Base-by-base conservation (phyloP, 78 protist genomes). In the Emiliania huxleyi region DNA sequence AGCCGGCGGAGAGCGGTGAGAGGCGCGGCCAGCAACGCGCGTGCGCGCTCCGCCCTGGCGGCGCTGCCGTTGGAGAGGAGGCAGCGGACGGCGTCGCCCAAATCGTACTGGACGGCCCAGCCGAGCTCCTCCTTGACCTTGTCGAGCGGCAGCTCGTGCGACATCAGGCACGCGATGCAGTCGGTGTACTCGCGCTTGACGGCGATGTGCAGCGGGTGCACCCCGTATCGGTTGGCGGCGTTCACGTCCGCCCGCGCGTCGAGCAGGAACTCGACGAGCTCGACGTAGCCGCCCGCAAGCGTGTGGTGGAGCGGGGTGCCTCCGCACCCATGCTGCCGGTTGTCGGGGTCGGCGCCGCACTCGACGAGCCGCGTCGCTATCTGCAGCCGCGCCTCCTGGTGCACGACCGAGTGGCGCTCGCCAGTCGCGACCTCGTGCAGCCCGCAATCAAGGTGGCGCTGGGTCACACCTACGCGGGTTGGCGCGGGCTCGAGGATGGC, bases 391-490 rank as follows among this genome's bases (percentile, higher is more conserved):
- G 85, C 44, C 35, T 19, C 8, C 4, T 22, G 48, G 85, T 40
- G 46, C 33, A 0, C 22, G 29, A 22, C 35, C 25, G 29, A 22
- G 19, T 40, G 33, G 49, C 85, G 42, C 21, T 77, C 85, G 85
- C 85, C 85, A 22, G 46, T 19, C 35, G 85, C 85, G 29, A 77
- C 85, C 85, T 77, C 85, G 85, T 77, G 85, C 85, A 77, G 85
- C 33, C 48, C 85, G 46, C 85, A 77, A 23, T 77, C 85, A 33
- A 77, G 46, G 25, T 3, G 0, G 25, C 21, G 42, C 46, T 77
- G 85, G 23, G 44, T 77, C 33, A 19, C 46, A 3, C 85, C 85
- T 77, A 40, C 79, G 29, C n/a, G n/a, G n/a, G 56, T n/a, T n/a
- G n/a, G n/a, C n/a, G n/a, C n/a, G n/a, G n/a, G n/a, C n/a, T n/a